Percentiles rank a stretch among this genome's conserved stretches.
Conservation (phyloP, 257 asterid genomes). For the Schizonepeta tenuifolia region DNA sequence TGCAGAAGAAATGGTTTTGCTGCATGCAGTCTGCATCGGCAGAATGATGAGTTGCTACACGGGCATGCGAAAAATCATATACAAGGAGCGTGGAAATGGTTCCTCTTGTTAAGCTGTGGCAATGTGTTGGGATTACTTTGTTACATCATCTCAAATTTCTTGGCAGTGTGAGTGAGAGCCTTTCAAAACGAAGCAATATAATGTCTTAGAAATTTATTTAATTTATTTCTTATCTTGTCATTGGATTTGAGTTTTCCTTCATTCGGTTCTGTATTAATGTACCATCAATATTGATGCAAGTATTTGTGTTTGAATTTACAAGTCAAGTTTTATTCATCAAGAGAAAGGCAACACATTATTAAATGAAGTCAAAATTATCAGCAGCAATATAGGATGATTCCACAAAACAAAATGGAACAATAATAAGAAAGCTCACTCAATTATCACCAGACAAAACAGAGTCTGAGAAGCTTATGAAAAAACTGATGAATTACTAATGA, state of each 20-base stretch:
- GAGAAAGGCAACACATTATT: background rate
- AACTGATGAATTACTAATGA: background rate
- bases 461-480: background rate
- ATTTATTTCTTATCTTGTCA: constrained; percentile 25
- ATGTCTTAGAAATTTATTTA: constrained; percentile 15
- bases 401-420: background rate
- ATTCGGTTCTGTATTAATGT: background rate
- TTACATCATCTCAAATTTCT: constrained; percentile 4
- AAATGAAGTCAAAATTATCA: background rate
- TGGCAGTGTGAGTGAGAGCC: background rate
- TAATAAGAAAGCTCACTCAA: background rate
- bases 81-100: background rate
- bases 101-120: constrained; percentile 14
- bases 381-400: background rate
- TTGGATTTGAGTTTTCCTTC: constrained; percentile 1
- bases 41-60: constrained; percentile 25
- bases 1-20: constrained; percentile 75
- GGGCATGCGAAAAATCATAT: background rate
- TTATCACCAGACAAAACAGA: background rate
- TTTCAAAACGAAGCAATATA: background rate
- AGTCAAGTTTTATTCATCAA: background rate
- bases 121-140: constrained; percentile 38
- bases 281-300: background rate
- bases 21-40: constrained; percentile 55
- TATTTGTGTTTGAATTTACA: background rate